Percentiles rank a stretch among this genome's conserved stretches.
Conservation (phyloP, 108 stramenopile genomes). For the Craspedostauros australis region DNA sequence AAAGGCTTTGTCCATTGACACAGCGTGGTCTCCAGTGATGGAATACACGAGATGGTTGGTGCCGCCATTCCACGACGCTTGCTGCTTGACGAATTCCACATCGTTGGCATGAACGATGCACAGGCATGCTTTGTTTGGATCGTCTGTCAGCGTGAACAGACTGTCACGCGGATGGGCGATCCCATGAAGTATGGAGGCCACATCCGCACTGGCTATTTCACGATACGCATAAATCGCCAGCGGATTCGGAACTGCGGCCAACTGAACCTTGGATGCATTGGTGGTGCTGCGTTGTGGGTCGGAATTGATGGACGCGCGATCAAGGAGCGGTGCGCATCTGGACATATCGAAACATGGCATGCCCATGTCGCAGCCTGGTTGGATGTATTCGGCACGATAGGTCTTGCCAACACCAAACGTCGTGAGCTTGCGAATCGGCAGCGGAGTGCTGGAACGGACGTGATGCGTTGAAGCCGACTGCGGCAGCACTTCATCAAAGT, state of each 20-base stretch:
- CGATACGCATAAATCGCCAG: constrained; percentile 5
- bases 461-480: constrained; percentile 1
- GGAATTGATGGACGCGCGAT: background rate
- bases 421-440: constrained; percentile 3
- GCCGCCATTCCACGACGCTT: constrained; percentile 12
- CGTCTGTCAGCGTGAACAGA: constrained; percentile 1
- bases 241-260: no score
- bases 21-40: no score
- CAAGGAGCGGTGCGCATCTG: constrained; percentile 4
- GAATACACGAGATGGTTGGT: constrained; percentile 10
- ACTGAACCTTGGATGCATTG: background rate
- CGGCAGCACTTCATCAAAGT: constrained; percentile 3
- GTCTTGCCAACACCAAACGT: constrained; percentile 12
- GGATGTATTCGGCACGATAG: constrained; percentile 5
- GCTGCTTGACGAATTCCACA: constrained; percentile 1
- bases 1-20: no score
- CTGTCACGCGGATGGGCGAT: background rate
- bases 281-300: background rate
- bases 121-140: constrained; percentile 9
- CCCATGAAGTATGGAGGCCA: background rate
- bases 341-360: constrained; percentile 16
- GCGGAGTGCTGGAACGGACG: background rate
- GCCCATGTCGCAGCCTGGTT: constrained; percentile 3
- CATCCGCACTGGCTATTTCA: background rate
- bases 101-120: constrained; percentile 1